These are phyloP conservation scores for Annona squamosa DNA, from an alignment of 164 flowering plant genomes.

Conservation along the genomic window DNA sequence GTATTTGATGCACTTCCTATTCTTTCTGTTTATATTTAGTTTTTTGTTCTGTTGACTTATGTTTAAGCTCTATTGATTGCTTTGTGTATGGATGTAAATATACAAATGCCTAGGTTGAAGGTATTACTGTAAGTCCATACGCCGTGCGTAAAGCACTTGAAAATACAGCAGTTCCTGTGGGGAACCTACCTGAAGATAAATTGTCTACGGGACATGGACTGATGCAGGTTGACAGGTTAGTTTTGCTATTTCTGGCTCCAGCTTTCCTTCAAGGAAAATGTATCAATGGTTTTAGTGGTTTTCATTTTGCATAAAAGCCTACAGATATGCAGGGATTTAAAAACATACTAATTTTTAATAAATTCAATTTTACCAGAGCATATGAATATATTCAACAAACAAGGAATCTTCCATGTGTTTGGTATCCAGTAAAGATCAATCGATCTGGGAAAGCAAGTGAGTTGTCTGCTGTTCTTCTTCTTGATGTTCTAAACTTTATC, in stretches of 20 bases:
- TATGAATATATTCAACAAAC: constrained; percentile 58
- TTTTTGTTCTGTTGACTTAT: not conserved
- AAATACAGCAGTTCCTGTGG: constrained; percentile 66
- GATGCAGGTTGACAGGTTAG: constrained; percentile 95
- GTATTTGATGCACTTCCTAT: not conserved
- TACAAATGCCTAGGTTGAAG: constrained; percentile 57
- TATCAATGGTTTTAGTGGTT: not conserved
- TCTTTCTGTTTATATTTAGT: not conserved
- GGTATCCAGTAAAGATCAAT: constrained; percentile 60
- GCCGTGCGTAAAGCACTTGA: constrained; percentile 80
- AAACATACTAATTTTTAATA: not conserved
- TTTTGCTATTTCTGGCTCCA: constrained; percentile 6
- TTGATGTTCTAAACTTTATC: not conserved
- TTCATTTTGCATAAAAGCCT: not conserved
- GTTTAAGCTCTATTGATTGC: constrained; percentile 5
- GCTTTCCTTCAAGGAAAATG: not conserved
- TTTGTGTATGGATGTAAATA: not conserved
- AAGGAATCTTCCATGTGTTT: constrained; percentile 46
- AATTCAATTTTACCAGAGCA: constrained; percentile 47
- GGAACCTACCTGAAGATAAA: constrained; percentile 68
- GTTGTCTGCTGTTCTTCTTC: constrained; percentile 13
- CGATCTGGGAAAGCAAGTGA: constrained; percentile 72
- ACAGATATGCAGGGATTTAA: not conserved
- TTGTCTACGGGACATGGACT: constrained; percentile 89
- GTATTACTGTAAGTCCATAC: constrained; percentile 83